phyloP scores from a whole-genome alignment of 2,329 filamentous ascomycete genomes.

The Aspergillus sp. region DNA sequence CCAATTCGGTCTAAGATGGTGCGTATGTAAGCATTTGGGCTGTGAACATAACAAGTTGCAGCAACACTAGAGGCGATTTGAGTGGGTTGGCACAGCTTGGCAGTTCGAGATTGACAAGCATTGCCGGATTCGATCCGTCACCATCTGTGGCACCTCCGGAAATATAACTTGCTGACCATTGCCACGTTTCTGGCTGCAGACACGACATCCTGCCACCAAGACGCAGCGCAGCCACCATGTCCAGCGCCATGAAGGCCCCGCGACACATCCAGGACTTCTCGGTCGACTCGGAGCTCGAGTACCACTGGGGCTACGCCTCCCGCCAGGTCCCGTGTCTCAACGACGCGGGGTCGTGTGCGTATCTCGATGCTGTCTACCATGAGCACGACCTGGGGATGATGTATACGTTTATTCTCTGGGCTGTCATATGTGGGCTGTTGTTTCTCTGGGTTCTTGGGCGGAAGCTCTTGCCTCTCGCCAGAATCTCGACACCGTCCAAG shows the following conservation, averaged over 20 bases:
- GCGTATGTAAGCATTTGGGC: too few relatives aligned
- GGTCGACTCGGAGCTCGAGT: conserved; percentile 46
- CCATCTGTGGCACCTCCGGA: background rate
- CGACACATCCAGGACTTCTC: conserved; percentile 53
- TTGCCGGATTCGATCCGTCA: background rate
- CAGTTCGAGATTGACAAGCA: background rate
- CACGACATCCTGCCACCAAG: background rate
- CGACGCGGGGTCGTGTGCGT: conserved; percentile 62
- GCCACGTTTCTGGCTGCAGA: background rate
- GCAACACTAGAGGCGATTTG: background rate
- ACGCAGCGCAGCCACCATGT: background rate
- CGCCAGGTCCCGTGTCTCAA: conserved; percentile 62
- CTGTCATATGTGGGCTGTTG: conserved; percentile 54
- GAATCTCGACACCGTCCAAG: conserved; percentile 1
- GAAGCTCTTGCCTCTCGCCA: conserved; percentile 19
- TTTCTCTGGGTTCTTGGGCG: conserved; percentile 46
- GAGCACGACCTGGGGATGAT: conserved; percentile 60
- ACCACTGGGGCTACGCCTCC: conserved; percentile 62
- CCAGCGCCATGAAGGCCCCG: background rate
- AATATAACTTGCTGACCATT: background rate
- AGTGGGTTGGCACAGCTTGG: background rate
- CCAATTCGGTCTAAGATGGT: too few relatives aligned
- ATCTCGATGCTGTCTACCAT: conserved; percentile 60
- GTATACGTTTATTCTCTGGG: conserved; percentile 63
- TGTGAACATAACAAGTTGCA: too few relatives aligned